phyloP scores from a whole-genome alignment of 2,329 filamentous ascomycete genomes.

The Sarocladiaceae sp. region DNA sequence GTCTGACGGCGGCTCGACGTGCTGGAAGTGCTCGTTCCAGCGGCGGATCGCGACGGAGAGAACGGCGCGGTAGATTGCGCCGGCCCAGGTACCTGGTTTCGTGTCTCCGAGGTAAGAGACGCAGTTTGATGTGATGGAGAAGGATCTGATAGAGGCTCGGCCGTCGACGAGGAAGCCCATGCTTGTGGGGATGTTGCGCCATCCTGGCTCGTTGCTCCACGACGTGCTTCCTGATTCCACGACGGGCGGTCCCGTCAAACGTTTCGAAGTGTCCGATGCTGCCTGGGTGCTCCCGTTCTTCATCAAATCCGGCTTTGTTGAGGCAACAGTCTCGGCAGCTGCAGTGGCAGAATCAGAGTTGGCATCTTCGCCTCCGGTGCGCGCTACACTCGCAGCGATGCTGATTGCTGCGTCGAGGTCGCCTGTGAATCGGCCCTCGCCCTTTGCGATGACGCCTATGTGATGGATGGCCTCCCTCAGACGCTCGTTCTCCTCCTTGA shows the following conservation, averaged over 20 bases:
- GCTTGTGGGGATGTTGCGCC: background rate
- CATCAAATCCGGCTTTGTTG: background rate
- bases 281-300: background rate
- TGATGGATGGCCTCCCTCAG: slow-evolving; percentile 11
- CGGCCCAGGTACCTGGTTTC: background rate
- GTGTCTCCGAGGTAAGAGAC: background rate
- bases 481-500: slow-evolving; percentile 15
- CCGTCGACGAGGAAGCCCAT: slow-evolving; percentile 2
- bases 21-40: slow-evolving; percentile 4
- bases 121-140: background rate
- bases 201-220: background rate
- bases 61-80: background rate
- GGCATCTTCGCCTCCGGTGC: no score
- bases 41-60: background rate
- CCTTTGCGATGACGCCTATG: background rate
- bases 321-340: background rate
- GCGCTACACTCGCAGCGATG: no score
- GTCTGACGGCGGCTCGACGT: background rate
- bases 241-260: no score
- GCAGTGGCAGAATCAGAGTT: background rate
- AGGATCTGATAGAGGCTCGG: background rate
- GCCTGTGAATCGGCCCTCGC: background rate
- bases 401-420: slow-evolving; percentile 1
- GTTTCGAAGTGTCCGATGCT: background rate
- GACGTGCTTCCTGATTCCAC: no score